phyloP scores from a whole-genome alignment of 352 stramenopile genomes.

The Phytophthora lateralis region DNA sequence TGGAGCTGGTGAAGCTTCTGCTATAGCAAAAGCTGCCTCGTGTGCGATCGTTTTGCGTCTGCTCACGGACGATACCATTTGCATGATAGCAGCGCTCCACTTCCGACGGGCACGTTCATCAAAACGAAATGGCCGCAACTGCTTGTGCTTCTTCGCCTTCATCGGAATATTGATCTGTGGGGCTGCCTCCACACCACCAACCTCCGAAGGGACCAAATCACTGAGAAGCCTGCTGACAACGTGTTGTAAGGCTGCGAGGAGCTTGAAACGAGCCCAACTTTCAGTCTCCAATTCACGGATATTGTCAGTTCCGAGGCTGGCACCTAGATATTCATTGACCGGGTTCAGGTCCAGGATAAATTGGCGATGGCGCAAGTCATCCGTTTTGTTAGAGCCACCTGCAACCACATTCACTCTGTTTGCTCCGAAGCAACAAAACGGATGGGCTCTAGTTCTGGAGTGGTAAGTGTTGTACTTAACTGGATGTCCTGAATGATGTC shows the following conservation, averaged over 20 bases:
- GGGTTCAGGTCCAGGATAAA: constrained; percentile 60
- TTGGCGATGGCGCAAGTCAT: constrained; percentile 23
- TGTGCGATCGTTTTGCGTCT: constrained; percentile 15
- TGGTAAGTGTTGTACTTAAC: background rate
- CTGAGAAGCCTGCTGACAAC: constrained; percentile 38
- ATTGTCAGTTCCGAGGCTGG: constrained; percentile 37
- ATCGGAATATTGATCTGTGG: background rate
- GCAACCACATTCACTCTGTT: background rate
- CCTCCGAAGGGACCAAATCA: constrained; percentile 23
- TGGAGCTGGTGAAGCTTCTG: background rate
- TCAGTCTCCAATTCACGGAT: constrained; percentile 49
- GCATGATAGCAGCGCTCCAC: constrained; percentile 28
- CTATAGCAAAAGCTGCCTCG: background rate
- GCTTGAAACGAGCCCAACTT: constrained; percentile 50
- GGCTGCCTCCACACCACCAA: background rate
- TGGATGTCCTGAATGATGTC: background rate
- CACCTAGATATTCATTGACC: constrained; percentile 48
- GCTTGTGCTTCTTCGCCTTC: constrained; percentile 2
- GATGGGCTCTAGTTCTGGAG: background rate
- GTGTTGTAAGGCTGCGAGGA: constrained; percentile 44
- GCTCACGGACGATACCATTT: constrained; percentile 25
- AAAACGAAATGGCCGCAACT: constrained; percentile 23
- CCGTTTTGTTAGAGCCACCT: background rate
- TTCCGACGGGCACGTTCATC: constrained; percentile 22
- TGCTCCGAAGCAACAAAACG: background rate